phyloP scores from a whole-genome alignment of 2,329 filamentous ascomycete genomes.

The Byssothecium circinans region DNA sequence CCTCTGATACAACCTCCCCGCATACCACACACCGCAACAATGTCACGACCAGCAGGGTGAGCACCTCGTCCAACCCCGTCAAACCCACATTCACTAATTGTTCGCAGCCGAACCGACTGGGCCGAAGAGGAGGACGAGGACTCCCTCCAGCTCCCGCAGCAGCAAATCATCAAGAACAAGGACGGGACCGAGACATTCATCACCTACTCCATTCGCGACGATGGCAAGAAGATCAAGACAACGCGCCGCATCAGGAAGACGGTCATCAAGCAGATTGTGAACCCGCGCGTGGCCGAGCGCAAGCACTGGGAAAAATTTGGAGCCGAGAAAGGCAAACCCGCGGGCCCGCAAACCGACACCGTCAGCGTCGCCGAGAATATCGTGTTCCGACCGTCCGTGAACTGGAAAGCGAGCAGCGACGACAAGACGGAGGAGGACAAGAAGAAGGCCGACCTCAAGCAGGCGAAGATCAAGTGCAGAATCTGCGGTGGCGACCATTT shows the following conservation, averaged over 20 bases:
- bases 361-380: slow-evolving; percentile 98
- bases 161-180: slow-evolving; percentile 92
- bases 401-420: slow-evolving; percentile 89
- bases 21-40: neutral
- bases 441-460: slow-evolving; percentile 75
- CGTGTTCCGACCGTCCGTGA: slow-evolving; percentile 87
- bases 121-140: slow-evolving; percentile 86
- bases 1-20: neutral
- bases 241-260: slow-evolving; percentile 93
- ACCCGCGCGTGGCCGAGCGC: slow-evolving; percentile 94
- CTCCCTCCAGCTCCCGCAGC: slow-evolving; percentile 79
- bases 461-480: slow-evolving; percentile 99
- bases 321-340: slow-evolving; percentile 77
- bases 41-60: slow-evolving; percentile 1
- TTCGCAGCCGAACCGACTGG: slow-evolving; percentile 72
- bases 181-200: slow-evolving; percentile 97
- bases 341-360: slow-evolving; percentile 83
- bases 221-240: slow-evolving; percentile 94
- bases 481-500: slow-evolving; percentile 99
- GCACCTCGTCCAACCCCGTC: neutral
- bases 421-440: slow-evolving; percentile 74
- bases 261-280: slow-evolving; percentile 88
- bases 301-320: slow-evolving; percentile 95
- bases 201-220: slow-evolving; percentile 86
- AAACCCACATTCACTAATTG: slow-evolving; percentile 8